Percentiles rank a stretch among this genome's conserved stretches.
phyloP scores from a whole-genome alignment of 2,329 filamentous ascomycete species.

The Fusarium tuaranense region DNA sequence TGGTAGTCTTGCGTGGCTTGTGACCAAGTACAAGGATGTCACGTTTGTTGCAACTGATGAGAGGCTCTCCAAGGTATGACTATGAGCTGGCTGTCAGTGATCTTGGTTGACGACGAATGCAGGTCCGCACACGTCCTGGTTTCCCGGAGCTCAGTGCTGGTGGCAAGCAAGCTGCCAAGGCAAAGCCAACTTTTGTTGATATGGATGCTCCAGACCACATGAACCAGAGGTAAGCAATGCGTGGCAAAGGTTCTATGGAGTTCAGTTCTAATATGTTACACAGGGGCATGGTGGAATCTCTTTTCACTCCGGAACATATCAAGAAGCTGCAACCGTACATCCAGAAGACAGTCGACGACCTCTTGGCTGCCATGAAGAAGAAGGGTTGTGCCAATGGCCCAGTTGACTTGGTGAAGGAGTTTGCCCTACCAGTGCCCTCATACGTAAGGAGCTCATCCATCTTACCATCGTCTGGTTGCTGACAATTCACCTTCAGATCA shows the following conservation, averaged over 20 bases:
- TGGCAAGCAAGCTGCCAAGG: slow-evolving; percentile 61
- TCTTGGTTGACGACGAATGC: background rate
- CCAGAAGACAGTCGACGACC: slow-evolving; percentile 56
- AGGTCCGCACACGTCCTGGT: slow-evolving; percentile 55
- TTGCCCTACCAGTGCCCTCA: slow-evolving; percentile 61
- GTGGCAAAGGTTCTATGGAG: accelerated
- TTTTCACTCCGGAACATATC: slow-evolving; percentile 55
- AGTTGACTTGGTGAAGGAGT: slow-evolving; percentile 59
- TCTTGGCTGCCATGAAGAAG: slow-evolving; percentile 54
- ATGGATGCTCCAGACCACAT: slow-evolving; percentile 63
- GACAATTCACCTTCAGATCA: slow-evolving; percentile 49
- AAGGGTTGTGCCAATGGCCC: slow-evolving; percentile 51
- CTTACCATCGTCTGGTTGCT: background rate
- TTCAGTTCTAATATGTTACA: background rate
- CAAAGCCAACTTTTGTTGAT: slow-evolving; percentile 62
- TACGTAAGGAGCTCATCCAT: slow-evolving; percentile 47
- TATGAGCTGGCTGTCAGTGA: too few species aligned
- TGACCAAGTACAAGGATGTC: slow-evolving; percentile 61
- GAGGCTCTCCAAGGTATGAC: slow-evolving; percentile 62
- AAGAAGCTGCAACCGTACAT: slow-evolving; percentile 58
- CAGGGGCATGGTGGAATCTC: slow-evolving; percentile 59
- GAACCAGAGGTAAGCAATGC: slow-evolving; percentile 52
- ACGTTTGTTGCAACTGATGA: slow-evolving; percentile 57
- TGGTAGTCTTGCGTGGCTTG: slow-evolving; percentile 59
- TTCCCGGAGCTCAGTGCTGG: slow-evolving; percentile 61